Evolutionary conservation across 306 rosid genomes (phyloP).

Genomic region (Potentilla sterilis): DNA sequence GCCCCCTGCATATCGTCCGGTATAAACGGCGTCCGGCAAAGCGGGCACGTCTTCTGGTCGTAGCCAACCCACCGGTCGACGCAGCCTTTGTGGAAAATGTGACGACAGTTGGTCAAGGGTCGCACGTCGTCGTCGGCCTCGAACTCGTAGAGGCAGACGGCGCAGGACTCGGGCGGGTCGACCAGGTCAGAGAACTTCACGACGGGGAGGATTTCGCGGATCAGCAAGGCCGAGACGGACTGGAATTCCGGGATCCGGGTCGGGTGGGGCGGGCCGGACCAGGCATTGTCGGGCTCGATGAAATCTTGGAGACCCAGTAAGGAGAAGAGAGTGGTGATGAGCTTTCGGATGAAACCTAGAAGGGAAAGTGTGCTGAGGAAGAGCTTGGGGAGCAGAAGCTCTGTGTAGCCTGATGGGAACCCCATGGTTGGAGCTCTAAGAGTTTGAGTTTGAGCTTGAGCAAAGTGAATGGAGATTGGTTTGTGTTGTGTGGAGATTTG

Average conservation of each 20-base stretch:
- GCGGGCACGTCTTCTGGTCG: slow-evolving; percentile 77
- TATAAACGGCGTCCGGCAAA: slow-evolving; percentile 70
- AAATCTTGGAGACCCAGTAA: slow-evolving; percentile 59
- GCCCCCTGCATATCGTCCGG: slow-evolving; percentile 53
- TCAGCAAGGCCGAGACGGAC: slow-evolving; percentile 45
- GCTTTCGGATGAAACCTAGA: slow-evolving; percentile 52
- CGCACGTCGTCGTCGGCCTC: slow-evolving; percentile 73
- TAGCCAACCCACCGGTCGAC: slow-evolving; percentile 94
- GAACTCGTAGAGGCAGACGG: slow-evolving; percentile 76
- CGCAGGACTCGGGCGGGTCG: slow-evolving; percentile 66
- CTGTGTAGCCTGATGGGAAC: slow-evolving; percentile 69
- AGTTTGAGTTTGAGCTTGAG: background rate
- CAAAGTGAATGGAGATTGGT: background rate
- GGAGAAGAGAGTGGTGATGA: slow-evolving; percentile 40
- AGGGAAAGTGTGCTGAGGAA: slow-evolving; percentile 49
- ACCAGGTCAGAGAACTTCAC: slow-evolving; percentile 58
- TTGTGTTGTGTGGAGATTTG: background rate
- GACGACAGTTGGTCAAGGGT: slow-evolving; percentile 69
- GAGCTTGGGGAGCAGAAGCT: slow-evolving; percentile 58
- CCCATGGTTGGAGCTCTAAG: slow-evolving; percentile 43
- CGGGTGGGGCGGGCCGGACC: slow-evolving; percentile 19
- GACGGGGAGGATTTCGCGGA: slow-evolving; percentile 62
- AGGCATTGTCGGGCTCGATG: slow-evolving; percentile 55
- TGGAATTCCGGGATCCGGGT: slow-evolving; percentile 38
- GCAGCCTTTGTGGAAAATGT: slow-evolving; percentile 71